Evolutionary conservation across 2,329 filamentous ascomycete species (phyloP), one percentile per base, ranked within the genome.

Genomic region (Diaporthe citri): DNA sequence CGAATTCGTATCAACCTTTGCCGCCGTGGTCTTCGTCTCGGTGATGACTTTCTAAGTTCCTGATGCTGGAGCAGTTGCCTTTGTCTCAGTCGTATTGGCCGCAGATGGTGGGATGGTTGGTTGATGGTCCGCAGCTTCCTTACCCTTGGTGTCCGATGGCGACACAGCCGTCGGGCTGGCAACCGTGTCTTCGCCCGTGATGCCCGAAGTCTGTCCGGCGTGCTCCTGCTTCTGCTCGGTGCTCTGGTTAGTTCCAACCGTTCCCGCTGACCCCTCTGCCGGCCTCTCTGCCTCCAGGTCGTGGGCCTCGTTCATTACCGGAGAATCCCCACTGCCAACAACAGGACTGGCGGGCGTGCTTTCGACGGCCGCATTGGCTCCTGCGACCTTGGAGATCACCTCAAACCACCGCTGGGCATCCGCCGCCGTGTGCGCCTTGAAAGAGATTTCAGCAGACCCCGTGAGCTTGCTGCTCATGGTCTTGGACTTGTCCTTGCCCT

Each of bases 401-500:
- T 93, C 90, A 84, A 92, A 95, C 96, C 96, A 98, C 83, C 95
- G 94, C 83, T 93, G 88, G 0, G 96, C 95, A 77, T 97, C 95
- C 39, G 90, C 88, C 3, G 94, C 84, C 1, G 94, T 95, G 84
- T 95, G 93, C 0, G 96, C 95, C 86, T 97, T 97, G 91, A 98
- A 98, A 41, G 89, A 86, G 51, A 97, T 88, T 84, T 98, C 96
- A 55, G 95, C 92, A 36, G 86, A 91, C 78, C 96, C 94, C 64
- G 93, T 91, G 78, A 98, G 90, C 82, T 95, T 96, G 86, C 93
- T 93, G 80, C 93, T 92, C 77, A 98, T 86, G 77, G 93, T 94
- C 82, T 94, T 94, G 80, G 93, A 93, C 74, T 93, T 91, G 82
- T 99, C 96, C 85, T 98, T 98, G 83, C 97, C 97, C 87, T 98